Conservation (phyloP, 164 flowering plant genomes). For the Vitis cinerea region DNA sequence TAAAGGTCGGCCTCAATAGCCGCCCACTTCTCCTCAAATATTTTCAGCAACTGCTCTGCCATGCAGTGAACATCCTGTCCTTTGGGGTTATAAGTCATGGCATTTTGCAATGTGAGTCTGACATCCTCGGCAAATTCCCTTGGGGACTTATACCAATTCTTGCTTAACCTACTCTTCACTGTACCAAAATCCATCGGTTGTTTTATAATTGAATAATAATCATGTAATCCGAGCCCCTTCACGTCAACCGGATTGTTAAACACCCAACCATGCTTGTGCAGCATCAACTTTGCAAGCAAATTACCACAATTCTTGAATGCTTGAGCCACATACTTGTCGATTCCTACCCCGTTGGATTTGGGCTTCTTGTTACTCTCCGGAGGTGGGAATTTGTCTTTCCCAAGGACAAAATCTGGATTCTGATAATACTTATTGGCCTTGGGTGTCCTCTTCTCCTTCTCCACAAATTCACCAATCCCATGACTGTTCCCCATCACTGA, state of each 20-base stretch:
- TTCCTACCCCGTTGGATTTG: slow-evolving; percentile 28
- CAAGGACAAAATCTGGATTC: slow-evolving; percentile 32
- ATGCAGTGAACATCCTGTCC: slow-evolving; percentile 78
- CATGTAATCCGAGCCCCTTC: slow-evolving; percentile 59
- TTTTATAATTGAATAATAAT: slow-evolving; percentile 63
- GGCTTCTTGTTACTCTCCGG: slow-evolving; percentile 32
- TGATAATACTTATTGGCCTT: slow-evolving; percentile 31
- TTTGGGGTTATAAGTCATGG: slow-evolving; percentile 81
- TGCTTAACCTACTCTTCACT: slow-evolving; percentile 52
- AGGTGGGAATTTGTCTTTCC: slow-evolving; percentile 38
- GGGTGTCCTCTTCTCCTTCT: slow-evolving; percentile 43
- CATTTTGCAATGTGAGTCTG: slow-evolving; percentile 74
- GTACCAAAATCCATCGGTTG: slow-evolving; percentile 93
- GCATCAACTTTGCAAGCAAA: slow-evolving; percentile 62
- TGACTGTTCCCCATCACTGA: slow-evolving; percentile 27
- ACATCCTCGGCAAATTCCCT: slow-evolving; percentile 86
- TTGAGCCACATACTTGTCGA: slow-evolving; percentile 28
- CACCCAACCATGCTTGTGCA: slow-evolving; percentile 80
- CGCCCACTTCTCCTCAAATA: slow-evolving; percentile 67
- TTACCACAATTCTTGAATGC: slow-evolving; percentile 44
- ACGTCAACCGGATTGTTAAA: slow-evolving; percentile 76
- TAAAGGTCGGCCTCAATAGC: slow-evolving; percentile 39
- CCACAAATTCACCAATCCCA: slow-evolving; percentile 24
- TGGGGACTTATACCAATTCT: slow-evolving; percentile 65
- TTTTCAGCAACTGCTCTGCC: slow-evolving; percentile 57